Conservation (phyloP, 768 basidiomycete genomes). For the Trametes sanguinea region DNA sequence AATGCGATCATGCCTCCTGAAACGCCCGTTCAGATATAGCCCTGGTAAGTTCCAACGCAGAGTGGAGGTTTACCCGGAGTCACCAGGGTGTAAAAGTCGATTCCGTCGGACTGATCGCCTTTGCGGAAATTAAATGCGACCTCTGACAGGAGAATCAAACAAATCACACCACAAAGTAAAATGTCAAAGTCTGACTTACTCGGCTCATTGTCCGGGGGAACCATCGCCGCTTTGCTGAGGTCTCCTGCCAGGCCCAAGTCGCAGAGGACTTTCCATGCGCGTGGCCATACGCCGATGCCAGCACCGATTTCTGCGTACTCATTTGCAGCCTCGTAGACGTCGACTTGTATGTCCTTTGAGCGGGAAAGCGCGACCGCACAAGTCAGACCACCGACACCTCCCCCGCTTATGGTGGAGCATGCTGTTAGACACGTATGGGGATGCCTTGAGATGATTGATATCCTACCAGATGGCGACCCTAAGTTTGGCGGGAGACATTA, state of each 20-base stretch:
- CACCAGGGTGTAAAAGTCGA: constrained; percentile 53
- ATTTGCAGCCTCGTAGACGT: constrained; percentile 37
- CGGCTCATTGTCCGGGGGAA: constrained; percentile 28
- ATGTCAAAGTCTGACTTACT: constrained; percentile 24
- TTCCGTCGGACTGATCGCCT: constrained; percentile 57
- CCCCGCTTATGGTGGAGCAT: constrained; percentile 26
- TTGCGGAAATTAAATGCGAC: constrained; percentile 57
- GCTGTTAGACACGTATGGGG: constrained; percentile 13
- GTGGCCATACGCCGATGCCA: constrained; percentile 40
- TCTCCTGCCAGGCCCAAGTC: constrained; percentile 32
- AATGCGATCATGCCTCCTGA: constrained; percentile 40
- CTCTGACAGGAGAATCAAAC: constrained; percentile 37
- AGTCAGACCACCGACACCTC: constrained; percentile 35
- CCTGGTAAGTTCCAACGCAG: background rate
- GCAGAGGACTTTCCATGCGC: constrained; percentile 33
- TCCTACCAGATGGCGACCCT: constrained; percentile 59
- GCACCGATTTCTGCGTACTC: constrained; percentile 35
- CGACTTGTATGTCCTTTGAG: constrained; percentile 32
- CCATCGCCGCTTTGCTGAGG: constrained; percentile 27
- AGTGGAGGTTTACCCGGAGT: constrained; percentile 50
- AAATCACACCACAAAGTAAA: background rate
- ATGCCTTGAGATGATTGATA: background rate
- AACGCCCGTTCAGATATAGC: background rate
- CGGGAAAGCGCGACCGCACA: constrained; percentile 33
- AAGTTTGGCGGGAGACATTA: constrained; percentile 36